Conservation (phyloP, 495 filamentous ascomycete species). For the Aspergillus coremiiformis region DNA sequence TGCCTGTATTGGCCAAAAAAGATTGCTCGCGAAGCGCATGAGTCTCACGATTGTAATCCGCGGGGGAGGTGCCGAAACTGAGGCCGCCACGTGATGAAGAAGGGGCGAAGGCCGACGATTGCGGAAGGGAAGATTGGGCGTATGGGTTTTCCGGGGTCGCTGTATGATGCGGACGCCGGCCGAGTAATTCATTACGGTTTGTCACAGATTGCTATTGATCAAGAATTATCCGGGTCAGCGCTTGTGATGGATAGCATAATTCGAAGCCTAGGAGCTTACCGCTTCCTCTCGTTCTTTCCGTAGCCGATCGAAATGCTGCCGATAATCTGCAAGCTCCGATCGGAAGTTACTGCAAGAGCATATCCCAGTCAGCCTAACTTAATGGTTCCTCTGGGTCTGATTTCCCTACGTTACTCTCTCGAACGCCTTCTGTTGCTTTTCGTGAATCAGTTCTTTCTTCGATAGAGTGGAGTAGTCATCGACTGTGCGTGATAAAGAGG, state of each 20-base stretch:
- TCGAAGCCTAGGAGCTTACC: slow-evolving; percentile 30
- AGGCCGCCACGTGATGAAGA: slow-evolving; percentile 37
- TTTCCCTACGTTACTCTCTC: slow-evolving; percentile 58
- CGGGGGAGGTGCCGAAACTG: slow-evolving; percentile 46
- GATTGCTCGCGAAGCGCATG: slow-evolving; percentile 86
- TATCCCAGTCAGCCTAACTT: background rate
- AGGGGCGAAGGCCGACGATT: slow-evolving; percentile 35
- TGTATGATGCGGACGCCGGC: slow-evolving; percentile 78
- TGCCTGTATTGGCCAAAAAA: slow-evolving; percentile 73
- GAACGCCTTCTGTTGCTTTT: slow-evolving; percentile 84
- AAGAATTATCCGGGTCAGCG: background rate
- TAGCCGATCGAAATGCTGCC: slow-evolving; percentile 65
- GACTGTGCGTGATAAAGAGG: slow-evolving; percentile 81
- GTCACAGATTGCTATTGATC: slow-evolving; percentile 50
- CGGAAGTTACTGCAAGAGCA: slow-evolving; percentile 55
- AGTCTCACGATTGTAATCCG: slow-evolving; percentile 60
- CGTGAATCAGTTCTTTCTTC: slow-evolving; percentile 75
- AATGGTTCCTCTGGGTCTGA: background rate
- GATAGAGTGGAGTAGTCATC: slow-evolving; percentile 86
- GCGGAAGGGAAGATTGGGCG: slow-evolving; percentile 49
- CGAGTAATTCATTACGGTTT: slow-evolving; percentile 77
- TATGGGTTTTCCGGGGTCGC: slow-evolving; percentile 96
- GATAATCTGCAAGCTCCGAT: slow-evolving; percentile 69
- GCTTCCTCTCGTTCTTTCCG: slow-evolving; percentile 69
- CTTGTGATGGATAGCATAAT: background rate